These are phyloP conservation scores for Cairneyella variabilis DNA, from an alignment of 495 filamentous ascomycete genomes.

Conservation along the genomic window DNA sequence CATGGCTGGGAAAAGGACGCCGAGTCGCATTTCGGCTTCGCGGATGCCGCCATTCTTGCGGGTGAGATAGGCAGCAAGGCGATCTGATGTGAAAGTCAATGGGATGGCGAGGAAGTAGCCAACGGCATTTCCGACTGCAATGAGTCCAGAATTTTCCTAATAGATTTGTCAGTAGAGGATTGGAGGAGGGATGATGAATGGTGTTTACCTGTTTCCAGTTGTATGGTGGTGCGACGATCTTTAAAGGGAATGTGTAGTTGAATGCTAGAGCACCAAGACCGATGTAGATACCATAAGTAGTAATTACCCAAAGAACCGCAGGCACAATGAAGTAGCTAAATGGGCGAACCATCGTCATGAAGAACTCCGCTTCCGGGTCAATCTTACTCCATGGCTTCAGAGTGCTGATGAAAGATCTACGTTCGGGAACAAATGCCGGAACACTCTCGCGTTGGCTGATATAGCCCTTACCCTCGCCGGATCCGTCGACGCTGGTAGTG, in stretches of 20 bases:
- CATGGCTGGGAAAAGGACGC: conserved; percentile 50
- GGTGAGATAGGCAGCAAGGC: conserved; percentile 51
- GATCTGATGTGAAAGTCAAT: conserved; percentile 52
- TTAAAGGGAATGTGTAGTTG: conserved; percentile 57
- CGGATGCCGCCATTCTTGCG: conserved; percentile 51
- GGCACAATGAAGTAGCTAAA: conserved; percentile 54
- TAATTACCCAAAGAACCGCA: conserved; percentile 56
- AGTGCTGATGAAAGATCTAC: conserved; percentile 42
- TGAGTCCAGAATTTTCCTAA: no score
- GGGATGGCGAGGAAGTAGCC: conserved; percentile 53
- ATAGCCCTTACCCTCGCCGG: conserved; percentile 22
- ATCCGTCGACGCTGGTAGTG: conserved; percentile 8
- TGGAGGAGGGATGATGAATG: no score
- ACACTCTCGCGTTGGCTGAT: conserved; percentile 18
- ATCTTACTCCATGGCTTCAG: conserved; percentile 38
- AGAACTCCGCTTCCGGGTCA: conserved; percentile 40
- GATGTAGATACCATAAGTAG: conserved; percentile 54
- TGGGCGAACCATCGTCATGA: conserved; percentile 45
- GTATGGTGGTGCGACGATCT: conserved; percentile 52
- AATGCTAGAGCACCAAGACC: conserved; percentile 55
- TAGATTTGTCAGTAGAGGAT: no score
- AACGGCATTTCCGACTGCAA: conserved; percentile 46
- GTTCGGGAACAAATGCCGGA: conserved; percentile 21
- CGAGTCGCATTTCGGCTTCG: conserved; percentile 59
- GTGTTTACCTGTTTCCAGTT: conserved; percentile 53